Percentiles rank a stretch among this genome's conserved stretches.
These are phyloP conservation scores for Arabidopsis arenosa DNA, from an alignment of 345 rosid species.

Conservation along the genomic window DNA sequence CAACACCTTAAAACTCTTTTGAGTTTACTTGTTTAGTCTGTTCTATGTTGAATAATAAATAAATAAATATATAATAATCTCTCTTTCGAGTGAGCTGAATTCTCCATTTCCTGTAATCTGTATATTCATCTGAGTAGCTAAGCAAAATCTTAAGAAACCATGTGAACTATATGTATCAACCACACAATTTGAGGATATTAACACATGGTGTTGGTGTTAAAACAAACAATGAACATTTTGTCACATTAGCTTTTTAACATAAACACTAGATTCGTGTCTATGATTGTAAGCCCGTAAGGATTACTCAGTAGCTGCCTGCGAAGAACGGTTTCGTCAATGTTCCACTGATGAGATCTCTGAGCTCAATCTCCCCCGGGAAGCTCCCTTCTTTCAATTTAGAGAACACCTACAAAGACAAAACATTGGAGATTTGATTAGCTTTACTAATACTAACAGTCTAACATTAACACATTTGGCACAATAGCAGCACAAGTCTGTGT, in stretches of 20 bases:
- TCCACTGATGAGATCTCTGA: slow-evolving; percentile 61
- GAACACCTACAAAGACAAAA: slow-evolving; percentile 55
- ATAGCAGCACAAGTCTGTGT: neutral
- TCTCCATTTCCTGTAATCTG: neutral
- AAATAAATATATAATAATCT: neutral
- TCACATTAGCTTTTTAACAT: neutral
- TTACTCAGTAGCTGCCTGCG: slow-evolving; percentile 18
- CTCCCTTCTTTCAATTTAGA: slow-evolving; percentile 78
- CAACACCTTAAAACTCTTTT: slow-evolving; percentile 27
- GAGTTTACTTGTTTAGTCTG: slow-evolving; percentile 22
- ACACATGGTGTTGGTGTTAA: neutral
- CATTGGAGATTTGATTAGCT: slow-evolving; percentile 1
- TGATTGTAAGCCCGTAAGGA: neutral
- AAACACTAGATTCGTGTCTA: neutral
- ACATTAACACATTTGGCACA: neutral
- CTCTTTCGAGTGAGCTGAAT: neutral
- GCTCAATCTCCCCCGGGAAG: slow-evolving; percentile 77
- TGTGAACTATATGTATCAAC: slow-evolving; percentile 12
- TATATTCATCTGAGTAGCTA: slow-evolving; percentile 14
- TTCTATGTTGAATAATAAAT: slow-evolving; percentile 6
- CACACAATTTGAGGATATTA: neutral
- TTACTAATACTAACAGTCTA: neutral
- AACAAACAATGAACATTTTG: neutral
- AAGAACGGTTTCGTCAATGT: slow-evolving; percentile 44
- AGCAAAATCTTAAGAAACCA: slow-evolving; percentile 4